phyloP scores from a whole-genome alignment of 805 yeast genomes.

The Candida methanosorbosa region DNA sequence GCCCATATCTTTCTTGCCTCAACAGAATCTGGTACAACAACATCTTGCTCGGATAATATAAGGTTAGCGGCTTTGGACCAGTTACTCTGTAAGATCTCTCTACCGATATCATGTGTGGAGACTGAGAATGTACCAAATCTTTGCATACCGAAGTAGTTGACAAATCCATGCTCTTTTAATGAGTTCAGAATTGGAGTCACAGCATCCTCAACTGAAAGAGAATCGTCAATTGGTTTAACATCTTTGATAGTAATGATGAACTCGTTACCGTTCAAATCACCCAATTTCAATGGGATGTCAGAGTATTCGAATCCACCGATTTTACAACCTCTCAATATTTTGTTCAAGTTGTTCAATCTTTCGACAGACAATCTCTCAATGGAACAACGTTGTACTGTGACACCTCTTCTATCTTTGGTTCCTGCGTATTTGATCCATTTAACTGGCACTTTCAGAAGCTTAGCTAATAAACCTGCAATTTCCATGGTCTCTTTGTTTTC shows the following conservation, averaged over 20 bases:
- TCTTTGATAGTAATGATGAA: constrained; percentile 80
- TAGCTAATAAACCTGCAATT: constrained; percentile 67
- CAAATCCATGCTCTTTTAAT: constrained; percentile 63
- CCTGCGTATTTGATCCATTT: constrained; percentile 79
- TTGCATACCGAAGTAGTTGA: constrained; percentile 97
- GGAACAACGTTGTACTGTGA: constrained; percentile 79
- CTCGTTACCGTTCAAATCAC: constrained; percentile 85
- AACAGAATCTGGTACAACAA: constrained; percentile 72
- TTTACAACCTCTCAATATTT: constrained; percentile 64
- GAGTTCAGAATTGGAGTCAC: constrained; percentile 48
- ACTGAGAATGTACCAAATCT: constrained; percentile 93
- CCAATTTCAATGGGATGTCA: constrained; percentile 56
- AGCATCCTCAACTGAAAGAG: constrained; percentile 31
- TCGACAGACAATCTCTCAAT: constrained; percentile 62
- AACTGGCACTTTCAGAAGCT: constrained; percentile 66
- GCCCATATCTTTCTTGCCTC: constrained; percentile 83
- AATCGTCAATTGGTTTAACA: constrained; percentile 32
- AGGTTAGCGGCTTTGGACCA: constrained; percentile 78
- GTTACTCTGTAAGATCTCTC: constrained; percentile 55
- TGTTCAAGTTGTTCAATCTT: constrained; percentile 69
- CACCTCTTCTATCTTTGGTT: constrained; percentile 94
- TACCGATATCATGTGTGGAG: constrained; percentile 85
- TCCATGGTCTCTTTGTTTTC: constrained; percentile 98
- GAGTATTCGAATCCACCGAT: constrained; percentile 74
- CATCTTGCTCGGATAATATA: constrained; percentile 76